Conservation (phyloP, 2,329 filamentous ascomycete species). For the Colletotrichum sp. region DNA sequence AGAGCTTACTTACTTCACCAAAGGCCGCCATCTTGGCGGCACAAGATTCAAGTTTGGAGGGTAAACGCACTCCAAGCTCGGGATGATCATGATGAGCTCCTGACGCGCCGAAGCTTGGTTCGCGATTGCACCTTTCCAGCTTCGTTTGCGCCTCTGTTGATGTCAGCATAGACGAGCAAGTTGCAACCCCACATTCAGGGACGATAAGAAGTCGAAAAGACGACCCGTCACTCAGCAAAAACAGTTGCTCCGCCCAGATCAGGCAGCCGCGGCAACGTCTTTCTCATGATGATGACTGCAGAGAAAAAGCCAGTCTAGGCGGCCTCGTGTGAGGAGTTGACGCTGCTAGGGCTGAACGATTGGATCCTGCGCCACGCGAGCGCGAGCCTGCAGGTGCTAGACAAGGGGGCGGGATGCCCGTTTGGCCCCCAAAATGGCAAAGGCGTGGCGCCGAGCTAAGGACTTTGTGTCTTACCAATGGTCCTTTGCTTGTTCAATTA, state of each 20-base stretch:
- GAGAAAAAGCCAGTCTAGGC: not conserved
- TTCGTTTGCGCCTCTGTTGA: not conserved
- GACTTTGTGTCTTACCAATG: not conserved
- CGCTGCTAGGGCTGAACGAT: conserved; percentile 1
- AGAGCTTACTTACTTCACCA: not conserved
- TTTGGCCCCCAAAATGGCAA: not conserved
- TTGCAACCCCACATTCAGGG: not conserved
- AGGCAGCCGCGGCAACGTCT: not conserved
- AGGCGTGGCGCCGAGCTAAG: not conserved
- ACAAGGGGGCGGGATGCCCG: not conserved
- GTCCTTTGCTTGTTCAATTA: not conserved
- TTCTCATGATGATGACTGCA: conserved; percentile 2
- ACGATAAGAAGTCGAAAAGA: not conserved
- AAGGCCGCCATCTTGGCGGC: conserved; percentile 6
- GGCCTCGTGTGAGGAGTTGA: not conserved
- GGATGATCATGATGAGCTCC: conserved; percentile 2
- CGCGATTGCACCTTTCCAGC: not conserved
- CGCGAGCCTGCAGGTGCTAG: not conserved
- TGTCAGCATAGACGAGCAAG: not conserved
- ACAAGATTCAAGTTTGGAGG: not conserved
- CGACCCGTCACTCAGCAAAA: not conserved
- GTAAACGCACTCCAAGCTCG: conserved; percentile 19
- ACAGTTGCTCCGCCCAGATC: not conserved
- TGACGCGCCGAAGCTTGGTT: not conserved
- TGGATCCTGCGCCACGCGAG: conserved; percentile 6